Evolutionary conservation across 2,329 filamentous ascomycete genomes (phyloP), one percentile per base, ranked within the genome.

Genomic region (Aspergillus glaucus): DNA sequence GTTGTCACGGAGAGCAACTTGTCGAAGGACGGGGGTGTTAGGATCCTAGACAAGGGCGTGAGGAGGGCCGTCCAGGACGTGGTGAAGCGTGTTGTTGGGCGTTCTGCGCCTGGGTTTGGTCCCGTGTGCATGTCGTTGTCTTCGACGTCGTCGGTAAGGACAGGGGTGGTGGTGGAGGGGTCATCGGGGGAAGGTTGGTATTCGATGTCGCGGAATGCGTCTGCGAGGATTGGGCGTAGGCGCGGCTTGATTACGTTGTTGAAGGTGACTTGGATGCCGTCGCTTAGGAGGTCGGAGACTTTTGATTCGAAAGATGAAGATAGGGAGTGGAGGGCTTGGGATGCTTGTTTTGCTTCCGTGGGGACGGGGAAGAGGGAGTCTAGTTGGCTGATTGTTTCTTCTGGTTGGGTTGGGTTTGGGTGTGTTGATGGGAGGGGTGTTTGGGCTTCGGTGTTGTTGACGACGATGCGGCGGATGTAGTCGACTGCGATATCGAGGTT

Each of bases 401-500:
- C 51, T 1, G 58, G 46, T 37, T 30, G 37, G 19, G 61, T 49
- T 40, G 52, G 52, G 15, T 55, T 51, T 10, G 55, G 48, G 8
- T 46, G 28, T 2, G 55, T 36, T 34, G 37, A 6, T 40, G 37
- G 15, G 5, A 19, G 56, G 44, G 6, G 56, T 47, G 42, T 61
- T 43, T 62, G 64, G 3, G 59, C 54, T 44, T 69, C 75, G 22
- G 91, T 74, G 43, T 86, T 82, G 30, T 82, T 79, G 28, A 79
- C 78, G 41, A 97, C 85, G 57, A 98, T 96, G 47, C 92, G 86
- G 14, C 82, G 81, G 45, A 96, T 80, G 68, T 98, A 98, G 63
- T 96, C 89, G 53, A 88, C 88, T 8, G 90, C 86, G 51, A 95
- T 81, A 65, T 98, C 92, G 22, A 98, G 82, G 65, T 92, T 96